These are phyloP conservation scores for Coemansia biformis DNA, from an alignment of 192 early-diverging fungal species.

Conservation along the genomic window DNA sequence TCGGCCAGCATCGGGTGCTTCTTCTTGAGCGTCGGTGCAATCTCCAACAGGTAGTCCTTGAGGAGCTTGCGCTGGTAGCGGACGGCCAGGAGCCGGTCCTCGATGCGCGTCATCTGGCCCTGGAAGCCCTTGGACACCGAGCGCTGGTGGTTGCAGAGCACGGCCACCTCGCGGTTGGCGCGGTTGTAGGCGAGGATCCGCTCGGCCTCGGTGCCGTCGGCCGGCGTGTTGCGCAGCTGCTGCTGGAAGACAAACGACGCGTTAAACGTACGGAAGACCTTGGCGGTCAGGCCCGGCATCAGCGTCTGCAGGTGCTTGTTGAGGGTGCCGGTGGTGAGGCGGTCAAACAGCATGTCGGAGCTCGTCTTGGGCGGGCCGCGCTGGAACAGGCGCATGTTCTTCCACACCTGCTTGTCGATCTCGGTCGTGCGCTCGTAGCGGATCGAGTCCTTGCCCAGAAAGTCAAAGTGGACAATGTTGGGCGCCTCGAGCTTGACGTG, in stretches of 20 bases:
- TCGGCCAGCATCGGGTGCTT: conserved; percentile 62
- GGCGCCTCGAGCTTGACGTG: conserved; percentile 81
- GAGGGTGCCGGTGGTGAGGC: conserved; percentile 72
- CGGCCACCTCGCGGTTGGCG: conserved; percentile 92
- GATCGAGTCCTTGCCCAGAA: conserved; percentile 97
- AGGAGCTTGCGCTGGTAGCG: conserved; percentile 82
- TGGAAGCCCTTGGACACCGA: conserved; percentile 76
- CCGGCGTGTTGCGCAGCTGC: conserved; percentile 68
- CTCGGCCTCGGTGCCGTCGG: conserved; percentile 64
- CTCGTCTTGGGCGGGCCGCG: conserved; percentile 61
- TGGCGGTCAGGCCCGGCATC: conserved; percentile 91
- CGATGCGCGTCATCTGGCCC: conserved; percentile 70
- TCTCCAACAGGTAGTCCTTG: conserved; percentile 60
- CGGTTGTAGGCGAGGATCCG: conserved; percentile 91
- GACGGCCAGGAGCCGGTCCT: conserved; percentile 77
- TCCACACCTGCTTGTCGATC: conserved; percentile 87
- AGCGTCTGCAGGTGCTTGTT: conserved; percentile 85
- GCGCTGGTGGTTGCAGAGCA: conserved; percentile 97
- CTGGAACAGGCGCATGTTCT: conserved; percentile 89
- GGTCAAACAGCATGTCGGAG: conserved; percentile 86
- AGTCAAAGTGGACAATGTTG: conserved; percentile 86
- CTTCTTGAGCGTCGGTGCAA: conserved; percentile 75
- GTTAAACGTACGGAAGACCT: conserved; percentile 99
- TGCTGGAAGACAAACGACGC: conserved; percentile 91
- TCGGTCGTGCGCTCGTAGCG: conserved; percentile 81